Conservation (phyloP, 164 flowering plant genomes). For the Aristolochia fimbriata region DNA sequence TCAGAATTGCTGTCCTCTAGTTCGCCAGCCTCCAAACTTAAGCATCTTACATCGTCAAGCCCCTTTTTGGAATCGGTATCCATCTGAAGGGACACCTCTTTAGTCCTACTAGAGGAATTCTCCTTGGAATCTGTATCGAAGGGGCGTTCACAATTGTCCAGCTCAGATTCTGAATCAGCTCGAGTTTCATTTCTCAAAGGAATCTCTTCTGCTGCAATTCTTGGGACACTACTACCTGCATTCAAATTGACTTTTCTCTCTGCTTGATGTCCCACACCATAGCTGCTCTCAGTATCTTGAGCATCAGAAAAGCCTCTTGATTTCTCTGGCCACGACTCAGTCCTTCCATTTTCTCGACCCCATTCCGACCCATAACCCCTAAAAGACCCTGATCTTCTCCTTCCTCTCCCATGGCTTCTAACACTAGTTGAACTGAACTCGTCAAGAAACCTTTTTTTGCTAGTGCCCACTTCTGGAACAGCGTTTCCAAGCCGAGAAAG, state of each 20-base stretch:
- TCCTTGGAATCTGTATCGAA: conserved; percentile 19
- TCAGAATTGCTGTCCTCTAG: conserved; percentile 14
- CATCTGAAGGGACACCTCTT: conserved; percentile 17
- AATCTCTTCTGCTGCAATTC: conserved; percentile 16
- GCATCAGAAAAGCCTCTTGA: conserved; percentile 24
- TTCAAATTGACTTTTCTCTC: conserved; percentile 24
- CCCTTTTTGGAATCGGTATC: conserved; percentile 22
- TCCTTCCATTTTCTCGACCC: conserved; percentile 46
- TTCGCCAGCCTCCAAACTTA: conserved; percentile 19
- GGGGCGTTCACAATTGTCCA: conserved; percentile 18
- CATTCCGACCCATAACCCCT: conserved; percentile 36
- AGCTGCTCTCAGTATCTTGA: conserved; percentile 30
- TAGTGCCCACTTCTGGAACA: conserved; percentile 30
- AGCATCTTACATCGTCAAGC: conserved; percentile 21
- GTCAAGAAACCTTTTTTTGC: conserved; percentile 36
- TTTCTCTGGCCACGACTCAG: conserved; percentile 38
- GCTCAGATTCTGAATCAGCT: conserved; percentile 23
- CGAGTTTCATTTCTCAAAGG: conserved; percentile 19
- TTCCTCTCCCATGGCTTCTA: conserved; percentile 33
- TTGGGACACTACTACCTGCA: conserved; percentile 17
- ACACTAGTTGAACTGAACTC: conserved; percentile 25
- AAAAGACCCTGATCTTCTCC: conserved; percentile 37
- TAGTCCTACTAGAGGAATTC: conserved; percentile 22
- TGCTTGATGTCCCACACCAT: conserved; percentile 19
- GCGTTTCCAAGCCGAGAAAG: conserved; percentile 42